Evolutionary conservation across 148 eudicot species (phyloP).

Genomic region (Amaranthus cruentus): DNA sequence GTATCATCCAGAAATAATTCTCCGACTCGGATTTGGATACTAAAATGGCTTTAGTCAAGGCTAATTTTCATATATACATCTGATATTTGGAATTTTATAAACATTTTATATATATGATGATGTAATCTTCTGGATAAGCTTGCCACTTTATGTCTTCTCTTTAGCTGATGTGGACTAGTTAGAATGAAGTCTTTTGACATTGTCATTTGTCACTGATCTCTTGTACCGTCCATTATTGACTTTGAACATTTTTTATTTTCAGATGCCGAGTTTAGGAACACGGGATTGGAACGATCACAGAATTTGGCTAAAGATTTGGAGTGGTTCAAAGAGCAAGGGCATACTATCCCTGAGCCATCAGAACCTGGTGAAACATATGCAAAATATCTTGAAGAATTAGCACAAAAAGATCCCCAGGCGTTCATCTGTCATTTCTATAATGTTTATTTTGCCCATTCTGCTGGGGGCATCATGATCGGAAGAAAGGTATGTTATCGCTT

Average conservation of each 20-base stretch:
- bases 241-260: slow-evolving; percentile 7
- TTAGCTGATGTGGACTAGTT: neutral
- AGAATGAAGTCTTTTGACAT: neutral
- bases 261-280: slow-evolving; percentile 90
- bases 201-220: neutral
- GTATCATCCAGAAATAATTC: too few species aligned
- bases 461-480: slow-evolving; percentile 98
- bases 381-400: slow-evolving; percentile 55
- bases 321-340: slow-evolving; percentile 91
- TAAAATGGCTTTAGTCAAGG: neutral
- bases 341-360: slow-evolving; percentile 82
- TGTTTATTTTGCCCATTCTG: slow-evolving; percentile 78
- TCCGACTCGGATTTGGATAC: neutral
- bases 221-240: neutral
- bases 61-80: neutral
- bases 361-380: slow-evolving; percentile 69
- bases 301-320: slow-evolving; percentile 68
- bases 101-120: neutral
- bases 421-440: slow-evolving; percentile 94
- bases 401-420: slow-evolving; percentile 82
- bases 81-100: neutral
- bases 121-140: neutral
- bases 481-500: slow-evolving; percentile 49
- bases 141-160: neutral
- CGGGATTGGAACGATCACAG: slow-evolving; percentile 82